Conservation (phyloP, 2,329 filamentous ascomycete genomes). For the Onygena corvina region DNA sequence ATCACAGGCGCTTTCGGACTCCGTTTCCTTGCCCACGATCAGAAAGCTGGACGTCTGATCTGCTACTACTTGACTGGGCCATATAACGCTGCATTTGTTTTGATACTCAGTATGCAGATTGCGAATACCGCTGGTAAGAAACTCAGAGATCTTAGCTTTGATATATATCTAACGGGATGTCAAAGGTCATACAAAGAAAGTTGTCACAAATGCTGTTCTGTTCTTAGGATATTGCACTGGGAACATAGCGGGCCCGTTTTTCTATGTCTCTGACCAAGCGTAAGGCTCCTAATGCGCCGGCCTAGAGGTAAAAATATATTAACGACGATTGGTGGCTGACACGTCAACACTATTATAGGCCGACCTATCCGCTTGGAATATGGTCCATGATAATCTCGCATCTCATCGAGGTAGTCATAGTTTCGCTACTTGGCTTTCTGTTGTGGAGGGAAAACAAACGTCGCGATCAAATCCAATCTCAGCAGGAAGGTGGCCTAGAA, state of each 20-base stretch:
- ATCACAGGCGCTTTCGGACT: conserved; percentile 49
- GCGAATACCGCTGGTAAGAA: conserved; percentile 33
- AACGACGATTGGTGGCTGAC: background rate
- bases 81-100: conserved; percentile 44
- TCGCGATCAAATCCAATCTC: conserved; percentile 39
- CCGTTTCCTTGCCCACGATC: conserved; percentile 40
- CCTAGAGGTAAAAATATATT: background rate
- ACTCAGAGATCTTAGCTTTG: background rate
- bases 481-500: conserved; percentile 36
- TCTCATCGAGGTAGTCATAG: conserved; percentile 40
- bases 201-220: conserved; percentile 50
- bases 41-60: conserved; percentile 41
- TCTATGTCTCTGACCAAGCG: conserved; percentile 46
- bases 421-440: conserved; percentile 36
- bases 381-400: conserved; percentile 48
- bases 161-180: conserved; percentile 11
- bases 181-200: conserved; percentile 49
- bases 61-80: conserved; percentile 44
- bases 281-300: conserved; percentile 12
- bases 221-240: conserved; percentile 50
- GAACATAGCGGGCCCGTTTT: conserved; percentile 52
- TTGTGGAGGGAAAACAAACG: conserved; percentile 41
- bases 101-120: conserved; percentile 38
- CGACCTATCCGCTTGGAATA: conserved; percentile 41
- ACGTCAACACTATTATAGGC: conserved; percentile 20